Base-by-base conservation (phyloP, 352 stramenopile genomes). In the Globisporangium takayamanum region DNA sequence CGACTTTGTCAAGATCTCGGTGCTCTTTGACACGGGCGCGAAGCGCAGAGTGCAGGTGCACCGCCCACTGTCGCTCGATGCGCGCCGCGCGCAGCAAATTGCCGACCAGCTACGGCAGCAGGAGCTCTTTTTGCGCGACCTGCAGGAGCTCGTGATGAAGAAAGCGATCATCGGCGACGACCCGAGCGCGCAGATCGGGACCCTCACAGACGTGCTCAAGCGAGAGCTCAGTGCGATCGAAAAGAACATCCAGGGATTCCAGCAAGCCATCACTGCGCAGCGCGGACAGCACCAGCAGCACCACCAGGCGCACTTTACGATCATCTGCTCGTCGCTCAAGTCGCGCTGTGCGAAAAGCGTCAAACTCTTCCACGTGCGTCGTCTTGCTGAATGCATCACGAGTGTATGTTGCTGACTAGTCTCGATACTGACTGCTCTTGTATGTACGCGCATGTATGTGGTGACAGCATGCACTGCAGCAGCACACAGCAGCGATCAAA, bases 1-100 rank as follows among this genome's bases (percentile, higher is more conserved):
- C 69, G 81, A 94, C 66, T 94, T 94, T 49, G 80, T 91, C 50
- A 80, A 83, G 60, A 90, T 94, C 65, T 83, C 79, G 48, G 76
- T 92, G 72, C 78, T 94, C 30, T 94, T 92, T 47, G 80, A 89
- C 64, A 87, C 77, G 26, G 78, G 81, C n/a, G 61, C 47, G 20
- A 64, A 60, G 37, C 50, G 50, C n/a, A 70, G 73, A 39, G 62
- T 71, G 37, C 74, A 78, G 33, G 73, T 68, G 4, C 79, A 94
- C 59, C 67, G 74, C 2, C 84, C 84, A 44, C 68, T 94, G 33
- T 94, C 84, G 11, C 68, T 80, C 14, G 81, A 90, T 58, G 80
- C 84, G 47, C 76, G 81, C 2, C 64, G 80, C 20, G 77, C 81
- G 47, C 81, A 94, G 74, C 81, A 92, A 61, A 88, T 94, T 55